Base-by-base conservation (phyloP, 2,329 filamentous ascomycete species). In the Pezicula neosporulosa region DNA sequence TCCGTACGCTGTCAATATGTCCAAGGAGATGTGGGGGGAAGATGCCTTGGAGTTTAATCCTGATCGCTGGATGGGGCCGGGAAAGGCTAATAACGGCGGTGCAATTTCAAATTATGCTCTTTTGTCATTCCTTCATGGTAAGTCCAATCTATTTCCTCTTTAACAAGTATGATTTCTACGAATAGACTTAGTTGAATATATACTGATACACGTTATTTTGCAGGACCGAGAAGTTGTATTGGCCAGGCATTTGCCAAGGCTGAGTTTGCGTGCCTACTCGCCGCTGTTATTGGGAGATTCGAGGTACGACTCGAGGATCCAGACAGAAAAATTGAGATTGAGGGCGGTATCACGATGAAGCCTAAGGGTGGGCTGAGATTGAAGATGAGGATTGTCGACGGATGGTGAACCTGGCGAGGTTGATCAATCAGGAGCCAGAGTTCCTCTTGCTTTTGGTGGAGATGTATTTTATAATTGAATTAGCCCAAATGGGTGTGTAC, bases 261-360 rank as follows among this genome's bases (percentile, higher is more conserved):
- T 1, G 91, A 96, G 74, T 87, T 95, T 68, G 89, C 88, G 12
- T 92, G 86, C 63, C 70, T 96, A 55, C 65, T 96, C 41, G 90
- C 90, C 7, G 77, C 81, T 9, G 82, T 87, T 75, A 78, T 91
- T 4, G 90, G 90, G 1, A 76, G 80, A 35, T 95, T 93, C 66
- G 77, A 82, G 63, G 81, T 84, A 63, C 71, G 71, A 57, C 65
- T 83, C 47, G 63, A 66, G 54, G 68, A 82, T 56, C 70, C 78
- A 59, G 80, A 88, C 68, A 73, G 73, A 41, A 81, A 85, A 56
- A 65, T 91, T 46, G 70, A 79, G 48, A 81, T 93, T 55, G 82
- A 82, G 67, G 77, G 81, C 0, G 81, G 81, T 1, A 77, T 93
- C 48, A 93, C 90, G 21, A 76, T 82, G n/a, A 80, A 82, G 64